Evolutionary conservation across 495 filamentous ascomycete species (phyloP).

Genomic region (Pseudoneurospora amorphoporcata): DNA sequence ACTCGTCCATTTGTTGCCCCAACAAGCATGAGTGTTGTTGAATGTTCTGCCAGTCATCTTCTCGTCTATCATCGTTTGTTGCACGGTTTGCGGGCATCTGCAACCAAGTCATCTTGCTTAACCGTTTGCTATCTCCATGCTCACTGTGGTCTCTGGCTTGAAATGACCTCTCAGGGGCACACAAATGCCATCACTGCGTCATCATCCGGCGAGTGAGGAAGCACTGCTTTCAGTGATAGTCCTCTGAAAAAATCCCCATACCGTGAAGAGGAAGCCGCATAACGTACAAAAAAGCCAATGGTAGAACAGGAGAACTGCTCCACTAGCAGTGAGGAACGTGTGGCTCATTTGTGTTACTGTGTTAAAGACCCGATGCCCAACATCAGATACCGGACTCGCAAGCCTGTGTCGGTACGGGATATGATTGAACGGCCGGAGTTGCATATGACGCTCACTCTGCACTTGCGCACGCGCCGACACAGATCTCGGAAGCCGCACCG

Average conservation of each 20-base stretch:
- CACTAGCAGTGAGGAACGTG: neutral
- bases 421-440: neutral
- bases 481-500: slow-evolving; percentile 1
- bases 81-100: neutral
- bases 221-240: neutral
- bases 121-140: neutral
- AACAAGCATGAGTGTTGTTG: neutral
- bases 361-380: slow-evolving; percentile 5
- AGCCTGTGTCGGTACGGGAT: neutral
- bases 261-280: neutral
- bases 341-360: neutral
- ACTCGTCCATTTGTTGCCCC: neutral
- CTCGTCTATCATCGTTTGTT: neutral
- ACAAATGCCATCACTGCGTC: neutral
- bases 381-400: neutral
- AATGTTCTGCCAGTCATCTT: neutral
- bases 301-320: neutral
- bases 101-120: neutral
- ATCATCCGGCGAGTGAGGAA: neutral
- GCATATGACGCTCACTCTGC: neutral
- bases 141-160: neutral
- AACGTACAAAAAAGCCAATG: neutral
- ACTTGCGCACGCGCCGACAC: neutral
- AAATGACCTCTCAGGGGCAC: neutral
- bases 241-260: neutral